Conservation (phyloP, 2,329 filamentous ascomycete genomes). For the Aurifilum marmelostoma region DNA sequence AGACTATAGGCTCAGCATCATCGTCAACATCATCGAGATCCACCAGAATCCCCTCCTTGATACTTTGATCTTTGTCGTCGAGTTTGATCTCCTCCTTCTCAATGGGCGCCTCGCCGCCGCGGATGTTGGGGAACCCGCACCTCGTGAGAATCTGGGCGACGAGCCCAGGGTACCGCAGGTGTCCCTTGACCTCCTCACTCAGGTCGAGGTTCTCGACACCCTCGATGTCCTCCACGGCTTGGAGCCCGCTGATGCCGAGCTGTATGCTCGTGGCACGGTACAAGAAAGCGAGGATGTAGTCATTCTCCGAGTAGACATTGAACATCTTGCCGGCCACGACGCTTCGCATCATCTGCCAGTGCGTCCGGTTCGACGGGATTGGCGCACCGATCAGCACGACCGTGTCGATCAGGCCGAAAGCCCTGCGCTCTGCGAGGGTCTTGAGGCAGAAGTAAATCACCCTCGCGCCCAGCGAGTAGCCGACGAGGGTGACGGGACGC, state of each 20-base stretch:
- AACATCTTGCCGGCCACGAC: constrained; percentile 82
- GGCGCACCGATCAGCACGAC: constrained; percentile 84
- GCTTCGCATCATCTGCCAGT: constrained; percentile 77
- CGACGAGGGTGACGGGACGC: constrained; percentile 77
- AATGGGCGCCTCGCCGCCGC: constrained; percentile 48
- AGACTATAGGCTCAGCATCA: constrained; percentile 22
- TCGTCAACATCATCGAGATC: constrained; percentile 51
- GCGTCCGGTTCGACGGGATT: constrained; percentile 68
- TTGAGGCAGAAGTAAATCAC: constrained; percentile 83
- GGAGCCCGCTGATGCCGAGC: constrained; percentile 80
- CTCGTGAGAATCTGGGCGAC: constrained; percentile 55
- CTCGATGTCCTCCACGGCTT: constrained; percentile 68
- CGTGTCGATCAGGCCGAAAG: constrained; percentile 82
- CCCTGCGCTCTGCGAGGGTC: constrained; percentile 73
- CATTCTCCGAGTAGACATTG: constrained; percentile 86
- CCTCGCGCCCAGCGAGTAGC: constrained; percentile 79
- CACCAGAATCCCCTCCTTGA: constrained; percentile 44
- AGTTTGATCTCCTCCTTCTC: constrained; percentile 51
- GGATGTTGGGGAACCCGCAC: constrained; percentile 55
- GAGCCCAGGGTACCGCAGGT: constrained; percentile 44
- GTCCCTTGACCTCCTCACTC: constrained; percentile 52
- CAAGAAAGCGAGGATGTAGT: constrained; percentile 84
- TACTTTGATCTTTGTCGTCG: constrained; percentile 37
- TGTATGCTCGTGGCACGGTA: constrained; percentile 85
- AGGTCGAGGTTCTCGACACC: constrained; percentile 64